Evolutionary conservation across 2,329 filamentous ascomycete species (phyloP).

Genomic region (Pseudohalonectria lignicola): DNA sequence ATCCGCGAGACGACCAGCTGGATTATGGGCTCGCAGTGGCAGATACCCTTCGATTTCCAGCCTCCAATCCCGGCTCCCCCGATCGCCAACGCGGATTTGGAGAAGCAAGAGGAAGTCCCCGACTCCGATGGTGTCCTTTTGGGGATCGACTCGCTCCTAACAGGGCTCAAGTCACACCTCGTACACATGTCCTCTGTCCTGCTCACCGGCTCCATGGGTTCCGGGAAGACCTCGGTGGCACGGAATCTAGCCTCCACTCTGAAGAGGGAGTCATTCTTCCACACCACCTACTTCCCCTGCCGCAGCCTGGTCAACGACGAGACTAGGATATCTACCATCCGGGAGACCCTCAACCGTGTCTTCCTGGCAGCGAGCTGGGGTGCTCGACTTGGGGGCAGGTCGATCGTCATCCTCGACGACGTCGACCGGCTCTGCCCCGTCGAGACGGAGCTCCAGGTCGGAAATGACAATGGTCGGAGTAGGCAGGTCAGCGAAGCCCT

Average conservation of each 20-base stretch:
- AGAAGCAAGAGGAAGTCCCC: slow-evolving; percentile 25
- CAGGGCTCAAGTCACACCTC: slow-evolving; percentile 63
- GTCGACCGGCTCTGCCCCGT: slow-evolving; percentile 85
- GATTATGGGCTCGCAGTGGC: slow-evolving; percentile 69
- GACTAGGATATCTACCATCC: slow-evolving; percentile 78
- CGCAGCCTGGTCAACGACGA: slow-evolving; percentile 84
- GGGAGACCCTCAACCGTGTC: slow-evolving; percentile 71
- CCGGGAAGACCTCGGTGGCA: slow-evolving; percentile 77
- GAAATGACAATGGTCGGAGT: slow-evolving; percentile 86
- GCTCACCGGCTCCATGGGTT: slow-evolving; percentile 77
- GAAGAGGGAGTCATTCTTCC: slow-evolving; percentile 62
- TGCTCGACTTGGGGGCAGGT: slow-evolving; percentile 70
- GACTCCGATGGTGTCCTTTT: slow-evolving; percentile 48
- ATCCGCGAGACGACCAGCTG: slow-evolving; percentile 42
- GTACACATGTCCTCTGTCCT: slow-evolving; percentile 82
- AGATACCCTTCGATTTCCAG: slow-evolving; percentile 65
- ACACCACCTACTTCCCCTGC: slow-evolving; percentile 79
- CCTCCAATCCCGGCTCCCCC: slow-evolving; percentile 20
- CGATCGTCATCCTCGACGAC: slow-evolving; percentile 83
- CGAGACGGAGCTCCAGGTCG: slow-evolving; percentile 89
- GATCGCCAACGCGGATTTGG: slow-evolving; percentile 56
- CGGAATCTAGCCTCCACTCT: slow-evolving; percentile 66
- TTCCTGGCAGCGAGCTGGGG: slow-evolving; percentile 92
- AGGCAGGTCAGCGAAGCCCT: slow-evolving; percentile 86
- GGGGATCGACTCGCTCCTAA: slow-evolving; percentile 70